These are phyloP conservation scores for Paxillus involutus DNA, from an alignment of 768 basidiomycete genomes.

Conservation along the genomic window DNA sequence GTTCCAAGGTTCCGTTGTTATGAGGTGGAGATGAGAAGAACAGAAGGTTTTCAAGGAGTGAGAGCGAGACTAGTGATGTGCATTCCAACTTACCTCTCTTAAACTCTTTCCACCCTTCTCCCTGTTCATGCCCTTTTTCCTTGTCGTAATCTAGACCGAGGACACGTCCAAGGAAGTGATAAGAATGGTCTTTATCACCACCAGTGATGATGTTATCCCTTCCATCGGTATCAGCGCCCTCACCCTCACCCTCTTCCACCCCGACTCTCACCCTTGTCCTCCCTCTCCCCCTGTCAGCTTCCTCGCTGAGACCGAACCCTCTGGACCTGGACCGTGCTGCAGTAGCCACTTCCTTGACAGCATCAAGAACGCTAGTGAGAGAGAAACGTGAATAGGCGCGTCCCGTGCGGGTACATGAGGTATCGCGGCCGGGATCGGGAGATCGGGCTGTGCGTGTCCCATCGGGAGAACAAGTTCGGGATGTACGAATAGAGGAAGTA, in stretches of 20 bases:
- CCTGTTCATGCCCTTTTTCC: slow-evolving; percentile 19
- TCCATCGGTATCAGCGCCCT: neutral
- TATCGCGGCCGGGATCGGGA: neutral
- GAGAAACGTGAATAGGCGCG: slow-evolving; percentile 20
- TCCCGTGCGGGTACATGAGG: neutral
- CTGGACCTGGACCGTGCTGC: slow-evolving; percentile 11
- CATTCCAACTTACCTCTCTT: slow-evolving; percentile 61
- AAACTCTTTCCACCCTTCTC: slow-evolving; percentile 83
- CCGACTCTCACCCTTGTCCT: slow-evolving; percentile 16
- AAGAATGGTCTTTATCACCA: slow-evolving; percentile 6
- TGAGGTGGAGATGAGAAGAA: neutral
- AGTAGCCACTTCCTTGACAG: slow-evolving; percentile 18
- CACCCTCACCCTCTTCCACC: slow-evolving; percentile 1
- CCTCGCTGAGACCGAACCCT: slow-evolving; percentile 37
- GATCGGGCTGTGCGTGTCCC: neutral
- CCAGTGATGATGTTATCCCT: neutral
- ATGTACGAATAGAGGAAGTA: neutral
- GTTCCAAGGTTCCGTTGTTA: slow-evolving; percentile 5
- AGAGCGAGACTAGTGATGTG: neutral
- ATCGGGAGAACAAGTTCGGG: slow-evolving; percentile 4
- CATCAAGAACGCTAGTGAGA: slow-evolving; percentile 14
- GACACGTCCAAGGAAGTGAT: slow-evolving; percentile 30
- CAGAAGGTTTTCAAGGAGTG: neutral
- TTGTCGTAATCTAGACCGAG: slow-evolving; percentile 18
- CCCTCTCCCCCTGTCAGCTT: slow-evolving; percentile 32